Conservation (phyloP, 768 basidiomycete species). For the Exidia glandulosa region DNA sequence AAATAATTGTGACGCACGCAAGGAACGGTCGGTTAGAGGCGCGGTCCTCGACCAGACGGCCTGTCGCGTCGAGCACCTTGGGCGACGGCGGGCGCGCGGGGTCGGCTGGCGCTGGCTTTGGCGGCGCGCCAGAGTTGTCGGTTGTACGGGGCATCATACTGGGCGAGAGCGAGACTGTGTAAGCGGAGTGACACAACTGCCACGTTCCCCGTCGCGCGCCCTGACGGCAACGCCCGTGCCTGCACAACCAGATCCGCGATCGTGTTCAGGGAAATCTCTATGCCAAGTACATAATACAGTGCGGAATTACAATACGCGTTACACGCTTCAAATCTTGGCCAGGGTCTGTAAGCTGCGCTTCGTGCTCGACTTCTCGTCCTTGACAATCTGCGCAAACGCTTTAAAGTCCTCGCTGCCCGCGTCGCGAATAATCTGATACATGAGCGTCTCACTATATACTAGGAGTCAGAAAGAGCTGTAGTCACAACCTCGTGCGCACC, state of each 20-base stretch:
- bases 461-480: no score
- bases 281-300: no score
- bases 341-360: conserved; percentile 24
- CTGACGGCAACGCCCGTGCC: no score
- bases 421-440: conserved; percentile 71
- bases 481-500: no score
- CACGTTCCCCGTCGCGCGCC: no score
- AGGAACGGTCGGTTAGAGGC: conserved; percentile 79
- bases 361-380: conserved; percentile 64
- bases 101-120: not conserved
- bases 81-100: not conserved
- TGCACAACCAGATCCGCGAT: no score
- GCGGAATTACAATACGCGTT: no score
- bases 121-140: not conserved
- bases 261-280: no score
- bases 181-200: not conserved
- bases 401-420: conserved; percentile 57
- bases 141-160: not conserved
- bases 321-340: conserved; percentile 5
- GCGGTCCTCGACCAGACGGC: conserved; percentile 69
- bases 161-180: no score
- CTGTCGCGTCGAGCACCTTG: conserved; percentile 34
- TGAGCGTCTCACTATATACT: conserved; percentile 70
- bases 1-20: conserved; percentile 37
- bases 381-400: conserved; percentile 57